Evolutionary conservation across 257 asterid species (phyloP).

Genomic region (Dorcoceras hygrometricum): DNA sequence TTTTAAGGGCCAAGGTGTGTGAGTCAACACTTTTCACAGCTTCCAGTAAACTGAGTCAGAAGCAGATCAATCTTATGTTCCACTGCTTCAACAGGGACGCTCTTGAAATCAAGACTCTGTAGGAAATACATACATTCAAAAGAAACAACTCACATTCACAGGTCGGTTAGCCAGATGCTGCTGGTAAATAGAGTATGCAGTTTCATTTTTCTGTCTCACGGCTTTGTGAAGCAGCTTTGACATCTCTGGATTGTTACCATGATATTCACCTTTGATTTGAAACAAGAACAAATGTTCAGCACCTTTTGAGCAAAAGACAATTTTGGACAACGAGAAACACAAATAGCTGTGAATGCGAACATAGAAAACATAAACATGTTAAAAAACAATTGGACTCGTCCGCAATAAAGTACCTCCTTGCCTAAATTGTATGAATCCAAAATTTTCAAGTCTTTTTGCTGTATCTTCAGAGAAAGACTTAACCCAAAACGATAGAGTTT

Average conservation of each 20-base stretch:
- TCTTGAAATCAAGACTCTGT: constrained; percentile 6
- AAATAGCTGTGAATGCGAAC: constrained; percentile 10
- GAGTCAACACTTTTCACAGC: background rate
- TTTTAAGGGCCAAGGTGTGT: background rate
- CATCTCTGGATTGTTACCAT: constrained; percentile 99
- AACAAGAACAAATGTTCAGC: constrained; percentile 25
- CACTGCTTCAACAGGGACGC: constrained; percentile 1
- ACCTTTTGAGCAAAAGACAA: background rate
- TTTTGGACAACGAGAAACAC: background rate
- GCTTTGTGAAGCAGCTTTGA: constrained; percentile 99
- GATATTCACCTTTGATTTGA: constrained; percentile 74
- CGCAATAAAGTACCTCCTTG: constrained; percentile 74
- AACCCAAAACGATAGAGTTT: constrained; percentile 89
- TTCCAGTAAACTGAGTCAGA: constrained; percentile 14
- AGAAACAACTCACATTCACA: constrained; percentile 68
- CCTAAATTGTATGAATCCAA: constrained; percentile 93
- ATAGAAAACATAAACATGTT: constrained; percentile 9
- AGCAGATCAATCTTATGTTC: background rate
- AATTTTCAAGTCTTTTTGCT: constrained; percentile 97
- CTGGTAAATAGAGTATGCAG: constrained; percentile 86
- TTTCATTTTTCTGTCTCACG: constrained; percentile 86
- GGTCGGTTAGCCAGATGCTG: constrained; percentile 97
- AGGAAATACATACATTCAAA: constrained; percentile 7
- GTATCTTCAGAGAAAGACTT: constrained; percentile 98
- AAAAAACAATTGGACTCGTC: constrained; percentile 15